Evolutionary conservation across 345 rosid genomes (phyloP).

Genomic region (Toxicodendron radicans): DNA sequence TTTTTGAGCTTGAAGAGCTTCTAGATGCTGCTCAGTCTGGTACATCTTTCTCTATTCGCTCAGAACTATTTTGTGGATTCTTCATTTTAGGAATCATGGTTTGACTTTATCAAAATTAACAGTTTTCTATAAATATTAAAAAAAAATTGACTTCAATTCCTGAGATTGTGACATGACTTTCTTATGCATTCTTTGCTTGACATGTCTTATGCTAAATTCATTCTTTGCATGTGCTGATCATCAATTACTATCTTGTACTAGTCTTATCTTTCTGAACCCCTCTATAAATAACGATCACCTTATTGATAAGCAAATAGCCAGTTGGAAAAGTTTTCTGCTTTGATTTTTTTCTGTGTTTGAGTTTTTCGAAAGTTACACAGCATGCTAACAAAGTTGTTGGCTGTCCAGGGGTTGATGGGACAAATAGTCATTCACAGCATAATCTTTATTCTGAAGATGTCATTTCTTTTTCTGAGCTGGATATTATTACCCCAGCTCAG

Average conservation of each 20-base stretch:
- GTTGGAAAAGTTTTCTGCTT: neutral
- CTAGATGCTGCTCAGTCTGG: conserved; percentile 86
- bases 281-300: neutral
- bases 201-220: neutral
- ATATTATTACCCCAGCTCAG: conserved; percentile 87
- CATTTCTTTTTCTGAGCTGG: conserved; percentile 73
- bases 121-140: too few relatives aligned
- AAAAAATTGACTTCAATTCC: too few relatives aligned
- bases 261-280: neutral
- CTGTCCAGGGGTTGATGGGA: conserved; percentile 37
- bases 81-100: neutral
- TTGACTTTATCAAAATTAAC: too few relatives aligned
- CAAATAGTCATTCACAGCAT: conserved; percentile 31
- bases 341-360: conserved; percentile 1
- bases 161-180: too few relatives aligned
- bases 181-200: conserved; percentile 1
- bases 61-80: neutral
- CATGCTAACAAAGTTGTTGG: conserved; percentile 21
- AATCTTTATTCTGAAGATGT: conserved; percentile 44
- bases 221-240: neutral
- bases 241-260: neutral
- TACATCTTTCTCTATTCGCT: conserved; percentile 25
- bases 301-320: neutral
- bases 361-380: neutral
- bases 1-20: conserved; percentile 96